Evolutionary conservation across 176 grass and related monocot species (phyloP), one percentile per base, ranked within the genome.

Genomic region (Dactylis glomerata): DNA sequence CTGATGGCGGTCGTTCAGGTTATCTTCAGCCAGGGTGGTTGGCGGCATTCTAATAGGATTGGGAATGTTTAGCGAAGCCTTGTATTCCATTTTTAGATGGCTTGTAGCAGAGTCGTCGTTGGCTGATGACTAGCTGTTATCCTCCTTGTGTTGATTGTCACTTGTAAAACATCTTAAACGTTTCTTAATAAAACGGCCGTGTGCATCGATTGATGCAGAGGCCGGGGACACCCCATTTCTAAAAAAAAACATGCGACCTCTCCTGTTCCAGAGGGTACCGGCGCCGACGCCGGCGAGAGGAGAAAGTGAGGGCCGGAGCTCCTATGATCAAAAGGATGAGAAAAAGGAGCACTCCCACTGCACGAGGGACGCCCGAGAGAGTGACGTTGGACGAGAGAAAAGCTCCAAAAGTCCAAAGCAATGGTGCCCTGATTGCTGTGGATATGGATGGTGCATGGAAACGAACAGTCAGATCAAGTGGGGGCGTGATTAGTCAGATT

Each of bases 401-500:
- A 73, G 24, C 23, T 73, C 69, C 69, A 73, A 73, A 73, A 23
- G 13, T 73, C 69, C 69, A 30, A 47, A 73, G 26, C 68, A 73
- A 13, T 1, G 40, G 24, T 47, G 66, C 8, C 33, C 37, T 13
- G 67, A 6, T 5, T n/a, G 31, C 2, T 61, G 38, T 68, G 79
- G 49, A 36, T 51, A 72, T 58, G 51, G 41, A 77, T 82, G 13
- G 19, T 79, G 83, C 41, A 58, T 32, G 83, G 52, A 42, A 63
- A 63, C 52, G 41, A 81, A 85, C 36, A 6, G 87, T 89, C 77
- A 69, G 82, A 77, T 85, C 82, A 77, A 27, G 47, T 66, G 82
- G 59, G 68, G 68, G 68, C 5, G 63, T 79, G 82, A 46, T 61
- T 23, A 86, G 72, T 71, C 88, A 77, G 52, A 44, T 62, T 65